phyloP scores from a whole-genome alignment of 2,329 filamentous ascomycete species.

The Talaromyces pinophilus region DNA sequence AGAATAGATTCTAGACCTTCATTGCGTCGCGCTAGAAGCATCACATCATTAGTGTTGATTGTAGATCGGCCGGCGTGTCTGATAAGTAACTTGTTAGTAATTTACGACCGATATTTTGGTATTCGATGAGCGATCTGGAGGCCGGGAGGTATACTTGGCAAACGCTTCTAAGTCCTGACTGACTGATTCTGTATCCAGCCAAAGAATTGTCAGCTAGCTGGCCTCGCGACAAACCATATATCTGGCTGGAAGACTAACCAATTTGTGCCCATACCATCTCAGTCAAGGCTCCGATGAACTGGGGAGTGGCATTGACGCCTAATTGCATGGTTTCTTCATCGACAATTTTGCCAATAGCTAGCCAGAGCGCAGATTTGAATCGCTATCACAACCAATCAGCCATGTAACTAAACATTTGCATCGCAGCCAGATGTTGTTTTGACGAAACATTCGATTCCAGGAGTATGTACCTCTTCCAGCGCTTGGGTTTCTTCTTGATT shows the following conservation, averaged over 20 bases:
- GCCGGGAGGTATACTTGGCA: constrained; percentile 49
- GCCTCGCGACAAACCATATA: not conserved
- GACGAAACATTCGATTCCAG: not conserved
- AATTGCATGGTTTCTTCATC: constrained; percentile 75
- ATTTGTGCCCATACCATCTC: constrained; percentile 88
- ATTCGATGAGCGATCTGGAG: not conserved
- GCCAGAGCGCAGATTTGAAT: constrained; percentile 83
- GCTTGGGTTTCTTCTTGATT: constrained; percentile 17
- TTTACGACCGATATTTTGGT: not conserved
- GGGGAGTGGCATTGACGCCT: constrained; percentile 82
- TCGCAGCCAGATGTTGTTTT: not conserved
- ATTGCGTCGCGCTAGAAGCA: constrained; percentile 84
- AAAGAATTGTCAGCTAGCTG: constrained; percentile 20
- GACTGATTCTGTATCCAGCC: constrained; percentile 48
- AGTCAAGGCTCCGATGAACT: constrained; percentile 82
- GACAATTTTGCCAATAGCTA: constrained; percentile 79
- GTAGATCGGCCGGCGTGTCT: constrained; percentile 79
- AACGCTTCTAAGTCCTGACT: constrained; percentile 66
- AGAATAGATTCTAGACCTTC: constrained; percentile 79
- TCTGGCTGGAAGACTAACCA: constrained; percentile 53
- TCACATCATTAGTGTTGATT: constrained; percentile 81
- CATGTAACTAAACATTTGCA: not conserved
- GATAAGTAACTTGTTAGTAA: constrained; percentile 41
- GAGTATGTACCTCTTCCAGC: constrained; percentile 18
- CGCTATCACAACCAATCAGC: constrained; percentile 55